Evolutionary conservation across 176 grass and related monocot species (phyloP).

Genomic region (Oryza officinalis): DNA sequence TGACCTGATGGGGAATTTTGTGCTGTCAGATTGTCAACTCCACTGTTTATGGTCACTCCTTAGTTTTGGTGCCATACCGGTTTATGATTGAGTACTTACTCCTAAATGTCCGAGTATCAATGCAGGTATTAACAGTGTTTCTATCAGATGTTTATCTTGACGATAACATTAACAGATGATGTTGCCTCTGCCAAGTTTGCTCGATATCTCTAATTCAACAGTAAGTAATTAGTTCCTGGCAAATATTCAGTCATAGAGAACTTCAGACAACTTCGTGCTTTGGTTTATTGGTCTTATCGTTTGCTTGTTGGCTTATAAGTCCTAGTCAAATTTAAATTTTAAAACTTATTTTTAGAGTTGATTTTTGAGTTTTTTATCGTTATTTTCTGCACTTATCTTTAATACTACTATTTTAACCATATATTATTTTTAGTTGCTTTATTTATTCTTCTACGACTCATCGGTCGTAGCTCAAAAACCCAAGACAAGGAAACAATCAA

Average conservation of each 20-base stretch:
- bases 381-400: no score
- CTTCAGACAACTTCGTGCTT: not conserved
- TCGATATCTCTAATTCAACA: no score
- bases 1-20: not conserved
- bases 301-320: no score
- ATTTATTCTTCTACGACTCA: no score
- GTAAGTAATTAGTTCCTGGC: not conserved
- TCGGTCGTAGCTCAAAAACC: not conserved
- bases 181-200: not conserved
- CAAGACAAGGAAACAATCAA: not conserved
- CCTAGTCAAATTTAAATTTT: no score
- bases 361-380: no score
- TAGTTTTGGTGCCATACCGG: not conserved
- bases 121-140: not conserved
- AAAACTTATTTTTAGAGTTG: no score
- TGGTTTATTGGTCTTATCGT: no score
- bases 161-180: not conserved
- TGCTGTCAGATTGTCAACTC: not conserved
- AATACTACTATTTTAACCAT: no score
- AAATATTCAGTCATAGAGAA: not conserved
- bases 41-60: not conserved
- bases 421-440: no score
- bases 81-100: not conserved
- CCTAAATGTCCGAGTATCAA: not conserved
- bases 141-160: not conserved